Conservation (phyloP, 129 eudicot species). For the Mikania micrantha region DNA sequence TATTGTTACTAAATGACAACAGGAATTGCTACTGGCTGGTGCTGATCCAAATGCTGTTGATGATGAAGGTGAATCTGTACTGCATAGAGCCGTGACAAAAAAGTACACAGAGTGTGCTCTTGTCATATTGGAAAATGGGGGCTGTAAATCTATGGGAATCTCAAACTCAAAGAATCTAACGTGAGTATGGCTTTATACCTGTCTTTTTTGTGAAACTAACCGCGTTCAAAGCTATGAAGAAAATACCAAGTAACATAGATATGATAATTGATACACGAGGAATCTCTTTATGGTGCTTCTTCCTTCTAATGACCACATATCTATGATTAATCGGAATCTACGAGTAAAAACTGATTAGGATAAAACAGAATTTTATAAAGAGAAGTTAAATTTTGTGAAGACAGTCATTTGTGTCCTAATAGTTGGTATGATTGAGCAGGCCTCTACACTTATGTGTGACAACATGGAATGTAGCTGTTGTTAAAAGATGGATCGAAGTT, state of each 20-base stretch:
- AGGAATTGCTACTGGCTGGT: conserved; percentile 93
- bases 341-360: too few species aligned
- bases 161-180: conserved; percentile 73
- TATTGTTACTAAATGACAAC: conserved; percentile 18
- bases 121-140: conserved; percentile 86
- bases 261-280: too few species aligned
- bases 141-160: conserved; percentile 87
- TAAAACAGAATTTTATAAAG: too few species aligned
- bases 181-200: conserved; percentile 38
- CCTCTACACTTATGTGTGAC: conserved; percentile 84
- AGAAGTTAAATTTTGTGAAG: background rate
- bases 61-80: conserved; percentile 98
- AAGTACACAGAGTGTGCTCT: conserved; percentile 94
- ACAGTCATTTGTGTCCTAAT: background rate
- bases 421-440: conserved; percentile 32
- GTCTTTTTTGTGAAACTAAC: conserved; percentile 2
- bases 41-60: conserved; percentile 99
- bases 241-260: background rate
- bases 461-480: conserved; percentile 96
- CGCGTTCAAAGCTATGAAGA: conserved; percentile 7
- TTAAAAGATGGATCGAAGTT: conserved; percentile 89
- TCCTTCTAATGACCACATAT: too few species aligned
- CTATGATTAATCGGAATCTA: too few species aligned
- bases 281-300: too few species aligned
- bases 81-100: conserved; percentile 94